phyloP scores from a whole-genome alignment of 108 stramenopile genomes.

The Pseudonitzschia delicatissima region DNA sequence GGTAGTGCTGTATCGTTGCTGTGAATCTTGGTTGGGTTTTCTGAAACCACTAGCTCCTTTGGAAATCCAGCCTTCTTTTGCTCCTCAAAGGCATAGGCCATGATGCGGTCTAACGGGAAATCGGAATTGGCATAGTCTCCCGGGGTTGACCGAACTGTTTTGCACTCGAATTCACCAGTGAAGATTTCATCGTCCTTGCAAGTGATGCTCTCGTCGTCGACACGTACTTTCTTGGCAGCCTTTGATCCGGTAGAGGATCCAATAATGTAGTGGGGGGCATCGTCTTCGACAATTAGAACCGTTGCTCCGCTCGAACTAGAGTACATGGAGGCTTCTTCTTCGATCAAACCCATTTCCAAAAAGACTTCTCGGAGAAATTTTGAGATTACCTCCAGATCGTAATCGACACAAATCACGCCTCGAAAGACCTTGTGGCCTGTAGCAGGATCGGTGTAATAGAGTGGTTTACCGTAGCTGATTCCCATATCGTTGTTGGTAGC shows the following conservation, averaged over 20 bases:
- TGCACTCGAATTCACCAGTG: conserved; percentile 25
- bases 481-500: conserved; percentile 27
- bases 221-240: conserved; percentile 19
- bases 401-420: conserved; percentile 45
- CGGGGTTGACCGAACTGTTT: conserved; percentile 26
- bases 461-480: conserved; percentile 32
- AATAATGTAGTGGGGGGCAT: conserved; percentile 40
- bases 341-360: conserved; percentile 22
- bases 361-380: not conserved
- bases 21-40: not conserved
- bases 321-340: conserved; percentile 21
- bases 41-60: conserved; percentile 19
- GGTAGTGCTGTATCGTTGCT: not conserved
- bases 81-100: conserved; percentile 20
- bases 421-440: conserved; percentile 32
- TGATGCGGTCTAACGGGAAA: conserved; percentile 12
- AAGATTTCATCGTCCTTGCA: conserved; percentile 10
- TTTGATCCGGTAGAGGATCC: conserved; percentile 34
- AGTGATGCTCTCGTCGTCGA: conserved; percentile 5
- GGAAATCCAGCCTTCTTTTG: conserved; percentile 25
- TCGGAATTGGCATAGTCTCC: conserved; percentile 12
- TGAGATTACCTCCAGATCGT: conserved; percentile 12
- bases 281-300: conserved; percentile 36
- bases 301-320: conserved; percentile 10
- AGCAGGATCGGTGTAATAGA: conserved; percentile 23